Percentiles rank a stretch among this genome's conserved stretches.
phyloP scores from a whole-genome alignment of 441 rosid genomes.

The Adansonia rubrostipa region DNA sequence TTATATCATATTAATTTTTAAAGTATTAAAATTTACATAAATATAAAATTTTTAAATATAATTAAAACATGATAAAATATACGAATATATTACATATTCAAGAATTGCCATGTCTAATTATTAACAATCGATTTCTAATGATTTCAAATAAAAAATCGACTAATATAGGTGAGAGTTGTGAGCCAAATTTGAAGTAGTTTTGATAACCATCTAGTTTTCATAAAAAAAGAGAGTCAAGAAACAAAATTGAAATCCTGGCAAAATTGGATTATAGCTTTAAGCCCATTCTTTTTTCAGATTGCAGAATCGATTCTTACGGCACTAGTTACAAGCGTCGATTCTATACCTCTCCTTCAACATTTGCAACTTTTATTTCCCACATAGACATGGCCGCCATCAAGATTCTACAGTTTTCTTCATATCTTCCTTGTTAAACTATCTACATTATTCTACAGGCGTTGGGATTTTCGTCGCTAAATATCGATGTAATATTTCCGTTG shows the following conservation, averaged over 20 bases:
- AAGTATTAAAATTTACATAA: no score
- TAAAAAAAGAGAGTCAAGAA: no score
- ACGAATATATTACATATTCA: no score
- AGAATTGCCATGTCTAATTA: no score
- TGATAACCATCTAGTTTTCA: no score
- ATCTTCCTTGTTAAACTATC: constrained; percentile 8
- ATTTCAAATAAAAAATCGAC: no score
- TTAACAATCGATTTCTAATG: no score
- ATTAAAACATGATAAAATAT: no score
- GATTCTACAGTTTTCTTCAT: constrained; percentile 20
- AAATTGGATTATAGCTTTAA: constrained; percentile 19
- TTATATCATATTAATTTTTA: no score
- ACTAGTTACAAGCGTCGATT: constrained; percentile 47
- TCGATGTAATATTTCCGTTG: constrained; percentile 58
- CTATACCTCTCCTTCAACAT: constrained; percentile 41
- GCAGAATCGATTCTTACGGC: constrained; percentile 51
- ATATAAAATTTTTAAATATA: no score
- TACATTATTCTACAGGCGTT: constrained; percentile 65
- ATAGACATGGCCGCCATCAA: constrained; percentile 31
- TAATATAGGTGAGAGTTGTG: no score
- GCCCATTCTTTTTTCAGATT: constrained; percentile 34
- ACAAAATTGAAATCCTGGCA: background rate
- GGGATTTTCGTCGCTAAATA: constrained; percentile 80
- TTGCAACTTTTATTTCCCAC: constrained; percentile 21
- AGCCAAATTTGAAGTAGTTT: no score